Conservation (phyloP, 2,329 filamentous ascomycete genomes). For the Ophiocordyceps sinensis region DNA sequence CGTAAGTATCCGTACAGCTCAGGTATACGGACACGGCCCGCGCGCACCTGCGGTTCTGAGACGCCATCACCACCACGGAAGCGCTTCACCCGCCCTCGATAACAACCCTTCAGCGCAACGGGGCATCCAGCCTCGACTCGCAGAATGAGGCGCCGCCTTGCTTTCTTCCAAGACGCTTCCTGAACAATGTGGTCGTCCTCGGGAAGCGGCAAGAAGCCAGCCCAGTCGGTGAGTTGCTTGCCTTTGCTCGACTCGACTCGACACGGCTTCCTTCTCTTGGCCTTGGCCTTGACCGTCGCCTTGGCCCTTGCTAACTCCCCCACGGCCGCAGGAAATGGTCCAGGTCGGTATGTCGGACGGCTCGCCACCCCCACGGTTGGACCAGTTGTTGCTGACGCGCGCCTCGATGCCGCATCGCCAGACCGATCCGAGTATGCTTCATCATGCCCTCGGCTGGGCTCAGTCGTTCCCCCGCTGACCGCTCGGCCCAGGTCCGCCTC, state of each 20-base stretch:
- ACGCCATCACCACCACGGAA: too few relatives aligned
- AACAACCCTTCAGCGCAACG: constrained; percentile 1
- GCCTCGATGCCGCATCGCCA: constrained; percentile 16
- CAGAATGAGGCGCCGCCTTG: constrained; percentile 16
- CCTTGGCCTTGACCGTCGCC: neutral
- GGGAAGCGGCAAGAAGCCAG: constrained; percentile 52
- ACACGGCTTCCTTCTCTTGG: constrained; percentile 5
- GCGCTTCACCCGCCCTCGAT: too few relatives aligned
- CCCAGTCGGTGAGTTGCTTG: constrained; percentile 48
- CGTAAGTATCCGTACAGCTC: too few relatives aligned
- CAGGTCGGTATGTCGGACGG: constrained; percentile 69
- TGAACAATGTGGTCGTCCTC: constrained; percentile 50
- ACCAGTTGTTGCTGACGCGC: constrained; percentile 12
- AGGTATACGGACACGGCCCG: too few relatives aligned
- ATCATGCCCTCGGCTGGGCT: too few relatives aligned
- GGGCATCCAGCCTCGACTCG: constrained; percentile 11
- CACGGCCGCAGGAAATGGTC: constrained; percentile 77
- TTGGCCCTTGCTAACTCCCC: constrained; percentile 17
- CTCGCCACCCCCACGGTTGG: constrained; percentile 3
- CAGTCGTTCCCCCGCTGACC: constrained; percentile 10
- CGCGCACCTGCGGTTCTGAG: too few relatives aligned
- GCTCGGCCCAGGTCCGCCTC: constrained; percentile 52
- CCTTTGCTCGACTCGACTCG: too few relatives aligned
- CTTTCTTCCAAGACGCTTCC: constrained; percentile 11
- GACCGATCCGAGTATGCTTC: constrained; percentile 48